phyloP scores from a whole-genome alignment of 169 alveolate species.

The Pseudocohnilembus persalinus region DNA sequence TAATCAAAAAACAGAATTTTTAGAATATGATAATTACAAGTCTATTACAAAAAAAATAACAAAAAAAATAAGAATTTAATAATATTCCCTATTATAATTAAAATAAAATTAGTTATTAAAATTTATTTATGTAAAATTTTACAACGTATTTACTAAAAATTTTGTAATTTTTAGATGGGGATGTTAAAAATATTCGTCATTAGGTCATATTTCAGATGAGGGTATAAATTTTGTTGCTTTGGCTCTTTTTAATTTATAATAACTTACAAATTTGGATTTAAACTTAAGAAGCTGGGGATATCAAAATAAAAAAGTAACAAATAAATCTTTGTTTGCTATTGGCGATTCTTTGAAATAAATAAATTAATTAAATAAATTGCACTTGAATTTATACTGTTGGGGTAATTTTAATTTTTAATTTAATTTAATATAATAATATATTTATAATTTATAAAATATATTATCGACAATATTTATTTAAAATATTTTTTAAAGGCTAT shows the following conservation, averaged over 20 bases:
- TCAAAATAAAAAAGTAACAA: background rate
- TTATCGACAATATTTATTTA: no score
- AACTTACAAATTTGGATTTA: background rate
- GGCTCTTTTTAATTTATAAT: background rate
- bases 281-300: slow-evolving; percentile 35
- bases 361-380: background rate
- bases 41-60: no score
- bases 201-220: background rate
- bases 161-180: slow-evolving; percentile 28
- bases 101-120: no score
- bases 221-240: background rate
- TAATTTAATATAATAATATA: no score
- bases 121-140: no score
- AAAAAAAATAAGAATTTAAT: no score
- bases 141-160: no score
- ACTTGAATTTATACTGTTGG: slow-evolving; percentile 15
- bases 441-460: no score
- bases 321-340: background rate
- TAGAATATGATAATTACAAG: no score
- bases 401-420: background rate
- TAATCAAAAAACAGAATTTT: no score
- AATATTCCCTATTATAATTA: no score
- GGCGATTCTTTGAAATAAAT: background rate
- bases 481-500: no score
- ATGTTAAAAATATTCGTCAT: slow-evolving; percentile 1